Conservation (phyloP, 306 rosid genomes). For the peach (Prunus persica) region Prunus_persica_NCBIv2 NC_034014.1:29725501-29726000, state of each 20-base stretch:
- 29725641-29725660: not conserved
- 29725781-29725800: not conserved
- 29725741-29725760: not conserved
- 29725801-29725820: not conserved
- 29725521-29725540: not conserved
- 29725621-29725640: not conserved
- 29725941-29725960: not conserved
- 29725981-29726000: not conserved
- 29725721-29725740: constrained; percentile 4
- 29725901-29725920: not conserved
- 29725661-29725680: not conserved
- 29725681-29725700: not conserved
- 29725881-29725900: not conserved
- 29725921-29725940: not conserved
- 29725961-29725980: not conserved
- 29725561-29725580: not conserved
- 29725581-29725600: not conserved
- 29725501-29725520: not conserved
- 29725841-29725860: not conserved
- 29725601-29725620: not conserved
- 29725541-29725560: not conserved
- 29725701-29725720: not conserved
- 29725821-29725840: not conserved
- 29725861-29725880: too few relatives aligned
- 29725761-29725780: not conserved